These are phyloP conservation scores for Coccinonectria pachysandricola DNA, from an alignment of 2,329 filamentous ascomycete species.

Conservation along the genomic window DNA sequence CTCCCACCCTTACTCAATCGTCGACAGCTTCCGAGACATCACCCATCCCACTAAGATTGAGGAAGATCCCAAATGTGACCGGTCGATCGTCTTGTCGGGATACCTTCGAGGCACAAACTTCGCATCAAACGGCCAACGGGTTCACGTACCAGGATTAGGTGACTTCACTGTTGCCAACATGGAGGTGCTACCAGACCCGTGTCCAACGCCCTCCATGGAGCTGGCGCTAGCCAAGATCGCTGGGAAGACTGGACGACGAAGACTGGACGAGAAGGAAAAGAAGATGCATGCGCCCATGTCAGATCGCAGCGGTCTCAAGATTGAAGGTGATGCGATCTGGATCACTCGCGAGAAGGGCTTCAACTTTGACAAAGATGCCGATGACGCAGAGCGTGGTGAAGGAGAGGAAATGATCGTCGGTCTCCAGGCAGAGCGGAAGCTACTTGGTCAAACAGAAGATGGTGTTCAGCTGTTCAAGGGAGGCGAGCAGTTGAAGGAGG, in stretches of 20 bases:
- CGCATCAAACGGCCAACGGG: slow-evolving; percentile 68
- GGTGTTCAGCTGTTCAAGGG: slow-evolving; percentile 80
- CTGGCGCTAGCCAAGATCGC: slow-evolving; percentile 75
- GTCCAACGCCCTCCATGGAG: slow-evolving; percentile 85
- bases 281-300: slow-evolving; percentile 96
- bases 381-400: slow-evolving; percentile 70
- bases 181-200: slow-evolving; percentile 85
- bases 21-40: slow-evolving; percentile 90
- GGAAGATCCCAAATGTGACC: slow-evolving; percentile 78
- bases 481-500: slow-evolving; percentile 55
- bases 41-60: slow-evolving; percentile 90
- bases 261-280: slow-evolving; percentile 94
- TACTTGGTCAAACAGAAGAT: slow-evolving; percentile 73
- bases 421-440: slow-evolving; percentile 68
- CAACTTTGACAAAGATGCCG: slow-evolving; percentile 60
- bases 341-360: slow-evolving; percentile 62
- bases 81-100: slow-evolving; percentile 82
- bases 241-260: slow-evolving; percentile 69
- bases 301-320: slow-evolving; percentile 88
- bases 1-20: slow-evolving; percentile 84
- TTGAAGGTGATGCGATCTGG: slow-evolving; percentile 95
- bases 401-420: slow-evolving; percentile 92
- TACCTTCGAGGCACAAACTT: slow-evolving; percentile 96
- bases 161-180: slow-evolving; percentile 77
- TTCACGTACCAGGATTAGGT: slow-evolving; percentile 87